Conservation (phyloP, 2,329 filamentous ascomycete species). For the Albifimbria verrucaria region DNA sequence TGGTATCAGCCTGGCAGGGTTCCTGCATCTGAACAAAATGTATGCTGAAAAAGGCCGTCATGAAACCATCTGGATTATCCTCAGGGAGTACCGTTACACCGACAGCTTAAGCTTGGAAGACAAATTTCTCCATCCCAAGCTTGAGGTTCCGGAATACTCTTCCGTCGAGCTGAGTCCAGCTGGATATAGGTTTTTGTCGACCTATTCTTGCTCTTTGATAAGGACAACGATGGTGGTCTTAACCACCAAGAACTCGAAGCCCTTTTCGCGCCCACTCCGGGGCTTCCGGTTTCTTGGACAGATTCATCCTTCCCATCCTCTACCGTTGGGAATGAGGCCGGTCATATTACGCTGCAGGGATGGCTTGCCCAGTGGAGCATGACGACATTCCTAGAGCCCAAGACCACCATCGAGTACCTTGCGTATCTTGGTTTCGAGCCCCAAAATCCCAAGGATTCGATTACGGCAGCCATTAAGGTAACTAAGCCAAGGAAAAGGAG, state of each 20-base stretch:
- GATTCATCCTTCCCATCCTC: conserved; percentile 89
- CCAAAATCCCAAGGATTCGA: conserved; percentile 68
- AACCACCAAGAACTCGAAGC: conserved; percentile 82
- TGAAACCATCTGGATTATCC: conserved; percentile 96
- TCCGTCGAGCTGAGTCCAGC: conserved; percentile 92
- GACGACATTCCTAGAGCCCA: conserved; percentile 95
- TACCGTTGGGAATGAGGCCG: conserved; percentile 91
- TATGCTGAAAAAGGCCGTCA: conserved; percentile 97
- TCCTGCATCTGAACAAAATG: conserved; percentile 87
- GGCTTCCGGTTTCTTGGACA: conserved; percentile 80
- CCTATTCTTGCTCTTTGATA: conserved; percentile 89
- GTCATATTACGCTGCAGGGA: conserved; percentile 91
- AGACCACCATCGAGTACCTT: conserved; percentile 91
- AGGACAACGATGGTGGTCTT: conserved; percentile 93
- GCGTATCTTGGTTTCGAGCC: conserved; percentile 95
- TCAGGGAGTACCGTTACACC: conserved; percentile 93
- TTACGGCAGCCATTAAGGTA: conserved; percentile 82
- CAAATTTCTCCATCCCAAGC: conserved; percentile 85
- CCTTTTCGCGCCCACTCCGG: conserved; percentile 89
- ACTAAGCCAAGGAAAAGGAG: conserved; percentile 89
- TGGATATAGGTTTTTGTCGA: conserved; percentile 98
- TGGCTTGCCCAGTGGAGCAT: conserved; percentile 99
- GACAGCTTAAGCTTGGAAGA: conserved; percentile 92
- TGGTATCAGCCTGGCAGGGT: conserved; percentile 80
- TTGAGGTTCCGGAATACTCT: conserved; percentile 88